Evolutionary conservation across 2,329 filamentous ascomycete genomes (phyloP), one percentile per base, ranked within the genome.

Genomic region (Teratosphaeria epicoccoides): DNA sequence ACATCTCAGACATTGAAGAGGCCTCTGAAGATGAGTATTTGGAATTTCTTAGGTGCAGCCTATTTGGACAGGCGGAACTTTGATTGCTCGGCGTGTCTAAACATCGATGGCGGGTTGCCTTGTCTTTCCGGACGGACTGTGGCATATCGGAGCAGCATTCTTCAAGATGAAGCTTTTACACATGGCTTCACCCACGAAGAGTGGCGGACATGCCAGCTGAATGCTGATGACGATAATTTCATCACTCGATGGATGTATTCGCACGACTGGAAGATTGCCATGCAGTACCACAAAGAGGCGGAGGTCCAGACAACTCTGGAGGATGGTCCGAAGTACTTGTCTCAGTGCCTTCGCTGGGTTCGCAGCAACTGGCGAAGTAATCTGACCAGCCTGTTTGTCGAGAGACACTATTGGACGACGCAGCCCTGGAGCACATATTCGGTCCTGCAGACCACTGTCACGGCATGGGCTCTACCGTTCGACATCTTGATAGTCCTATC

Each of bases 341-440:
- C 88, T 66, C 91, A 97, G 71, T 97, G 91, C 71, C 82, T 91
- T 46, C 81, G 91, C 46, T 97, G 91, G 91, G 89, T 93, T 43
- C 83, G 91, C 64, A 96, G 90, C 76, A 97, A 97, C 71, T 97
- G 91, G 91, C 80, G 91, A 66, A 95, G 89, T 75, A 97, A 97
- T 70, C 84, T 88, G 70, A 96, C 88, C 49, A 96, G 88, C 69
- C 77, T 96, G 65, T 79, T 91, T 58, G 81, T 81, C 57, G 91
- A 96, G 71, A 76, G 85, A 66, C 80, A 88, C 65, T 87, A 96
- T 64, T 88, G 87, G 82, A 83, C 73, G 63, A 87, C 87, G 65
- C 91, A 96, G 68, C 85, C 82, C 47, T 97, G 90, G 89, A 95
- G 85, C 71, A 87, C 88, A 11, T 97, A 96, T 68, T 88, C 91